Conservation (phyloP, 2,329 filamentous ascomycete genomes). For the Fusarium dimerum region DNA sequence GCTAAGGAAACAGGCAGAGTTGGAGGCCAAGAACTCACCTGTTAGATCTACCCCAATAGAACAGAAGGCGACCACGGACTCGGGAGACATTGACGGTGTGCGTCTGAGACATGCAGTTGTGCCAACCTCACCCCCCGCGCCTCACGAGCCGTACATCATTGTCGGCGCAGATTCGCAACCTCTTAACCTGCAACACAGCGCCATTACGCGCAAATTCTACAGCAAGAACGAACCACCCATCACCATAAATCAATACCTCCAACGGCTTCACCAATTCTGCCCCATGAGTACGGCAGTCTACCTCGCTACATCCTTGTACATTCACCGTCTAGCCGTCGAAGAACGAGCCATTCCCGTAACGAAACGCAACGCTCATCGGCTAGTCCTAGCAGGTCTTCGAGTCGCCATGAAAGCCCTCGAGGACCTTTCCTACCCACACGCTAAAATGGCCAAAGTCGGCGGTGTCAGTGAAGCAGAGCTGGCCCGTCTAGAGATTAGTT, state of each 20-base stretch:
- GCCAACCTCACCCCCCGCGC: constrained; percentile 25
- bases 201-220: constrained; percentile 91
- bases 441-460: constrained; percentile 81
- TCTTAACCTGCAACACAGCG: constrained; percentile 75
- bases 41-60: constrained; percentile 11
- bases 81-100: constrained; percentile 55
- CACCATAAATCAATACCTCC: constrained; percentile 78
- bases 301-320: constrained; percentile 84
- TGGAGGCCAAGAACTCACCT: constrained; percentile 27
- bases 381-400: constrained; percentile 79
- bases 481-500: constrained; percentile 82
- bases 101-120: constrained; percentile 44
- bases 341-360: constrained; percentile 81
- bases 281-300: constrained; percentile 94
- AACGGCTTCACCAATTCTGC: constrained; percentile 85
- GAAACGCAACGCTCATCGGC: constrained; percentile 78
- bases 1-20: constrained; percentile 44
- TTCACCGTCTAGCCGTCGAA: constrained; percentile 76
- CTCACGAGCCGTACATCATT: constrained; percentile 56
- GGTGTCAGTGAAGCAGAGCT: constrained; percentile 83
- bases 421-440: constrained; percentile 84
- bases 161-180: constrained; percentile 72
- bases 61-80: constrained; percentile 4
- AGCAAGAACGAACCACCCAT: constrained; percentile 85
- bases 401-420: constrained; percentile 96